Evolutionary conservation across 164 flowering plant species (phyloP).

Genomic region (Sextonia rubra): DNA sequence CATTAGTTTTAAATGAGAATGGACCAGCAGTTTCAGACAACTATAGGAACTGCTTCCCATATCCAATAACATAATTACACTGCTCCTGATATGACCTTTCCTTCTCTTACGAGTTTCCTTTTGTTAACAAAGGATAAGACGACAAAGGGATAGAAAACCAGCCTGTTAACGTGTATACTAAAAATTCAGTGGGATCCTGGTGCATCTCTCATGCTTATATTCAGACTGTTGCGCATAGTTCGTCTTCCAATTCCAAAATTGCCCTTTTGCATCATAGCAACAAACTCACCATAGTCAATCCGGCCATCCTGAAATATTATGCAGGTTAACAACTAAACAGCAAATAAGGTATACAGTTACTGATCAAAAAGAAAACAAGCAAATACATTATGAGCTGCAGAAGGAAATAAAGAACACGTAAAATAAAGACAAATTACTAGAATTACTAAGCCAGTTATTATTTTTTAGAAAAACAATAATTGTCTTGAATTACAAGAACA

Average conservation of each 20-base stretch:
- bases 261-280: constrained; percentile 95
- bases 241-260: constrained; percentile 86
- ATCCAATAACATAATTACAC: too few relatives aligned
- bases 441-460: too few relatives aligned
- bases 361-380: too few relatives aligned
- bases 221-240: constrained; percentile 87
- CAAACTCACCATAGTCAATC: constrained; percentile 92
- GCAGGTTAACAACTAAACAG: neutral
- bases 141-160: neutral
- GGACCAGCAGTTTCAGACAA: too few relatives aligned
- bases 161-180: constrained; percentile 28
- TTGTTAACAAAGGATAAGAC: neutral
- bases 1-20: too few relatives aligned
- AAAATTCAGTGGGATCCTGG: constrained; percentile 38
- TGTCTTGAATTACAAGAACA: too few relatives aligned
- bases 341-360: too few relatives aligned
- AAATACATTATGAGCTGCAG: neutral
- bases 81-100: too few relatives aligned
- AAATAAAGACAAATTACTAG: too few relatives aligned
- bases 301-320: constrained; percentile 68
- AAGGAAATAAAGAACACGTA: neutral
- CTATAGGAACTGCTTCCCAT: too few relatives aligned
- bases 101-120: neutral
- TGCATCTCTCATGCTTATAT: constrained; percentile 81
- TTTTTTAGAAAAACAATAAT: too few relatives aligned